These are phyloP conservation scores for Saitozyma podzolica DNA, from an alignment of 768 basidiomycete genomes.

Conservation along the genomic window DNA sequence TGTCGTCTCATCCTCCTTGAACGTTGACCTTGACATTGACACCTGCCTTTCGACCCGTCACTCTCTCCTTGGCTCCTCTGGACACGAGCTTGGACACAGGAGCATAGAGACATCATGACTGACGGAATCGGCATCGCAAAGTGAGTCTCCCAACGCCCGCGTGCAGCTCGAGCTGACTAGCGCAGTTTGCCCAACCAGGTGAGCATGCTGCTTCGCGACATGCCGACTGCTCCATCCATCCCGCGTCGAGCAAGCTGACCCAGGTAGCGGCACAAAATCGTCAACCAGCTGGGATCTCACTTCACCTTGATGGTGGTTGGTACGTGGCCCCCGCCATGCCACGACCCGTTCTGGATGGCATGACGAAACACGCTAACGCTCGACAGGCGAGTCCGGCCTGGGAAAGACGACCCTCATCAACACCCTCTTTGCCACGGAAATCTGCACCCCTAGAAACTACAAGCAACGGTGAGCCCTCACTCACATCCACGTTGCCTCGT, in stretches of 20 bases:
- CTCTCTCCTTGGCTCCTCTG: background rate
- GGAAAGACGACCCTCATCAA: conserved; percentile 98
- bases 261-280: conserved; percentile 92
- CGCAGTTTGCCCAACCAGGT: conserved; percentile 96
- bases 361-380: background rate
- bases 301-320: conserved; percentile 99
- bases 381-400: conserved; percentile 86
- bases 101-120: conserved; percentile 32
- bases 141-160: conserved; percentile 24
- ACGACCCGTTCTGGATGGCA: background rate
- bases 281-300: conserved; percentile 93
- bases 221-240: background rate
- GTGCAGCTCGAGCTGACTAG: conserved; percentile 1
- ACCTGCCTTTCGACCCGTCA: no score
- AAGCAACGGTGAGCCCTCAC: conserved; percentile 39
- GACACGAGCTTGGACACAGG: background rate
- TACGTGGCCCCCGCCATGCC: conserved; percentile 53
- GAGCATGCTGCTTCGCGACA: conserved; percentile 32
- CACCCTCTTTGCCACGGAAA: conserved; percentile 97
- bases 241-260: conserved; percentile 10
- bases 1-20: no score
- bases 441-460: conserved; percentile 90
- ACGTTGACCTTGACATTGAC: no score
- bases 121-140: conserved; percentile 52
- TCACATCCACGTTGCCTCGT: conserved; percentile 31